A percentile compares a stretch with the other conserved stretches of the same genome.
phyloP scores from a whole-genome alignment of 108 stramenopile species.

The Aurantiochytrium sp. region DNA sequence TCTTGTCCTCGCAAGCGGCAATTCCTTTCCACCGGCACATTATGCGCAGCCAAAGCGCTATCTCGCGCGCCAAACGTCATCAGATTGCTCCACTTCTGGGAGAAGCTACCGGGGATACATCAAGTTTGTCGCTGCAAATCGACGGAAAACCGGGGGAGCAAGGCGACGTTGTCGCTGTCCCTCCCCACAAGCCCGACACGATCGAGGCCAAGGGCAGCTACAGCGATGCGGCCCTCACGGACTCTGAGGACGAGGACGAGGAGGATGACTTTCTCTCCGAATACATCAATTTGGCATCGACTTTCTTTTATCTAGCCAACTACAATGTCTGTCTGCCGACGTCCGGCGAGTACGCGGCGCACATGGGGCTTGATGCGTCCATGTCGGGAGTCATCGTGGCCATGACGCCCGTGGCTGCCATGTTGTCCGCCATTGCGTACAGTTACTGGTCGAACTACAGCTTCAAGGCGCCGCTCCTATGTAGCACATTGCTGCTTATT shows the following conservation, averaged over 20 bases:
- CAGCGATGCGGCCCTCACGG: neutral
- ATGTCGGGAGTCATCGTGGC: conserved; percentile 76
- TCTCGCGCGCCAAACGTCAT: neutral
- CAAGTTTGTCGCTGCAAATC: neutral
- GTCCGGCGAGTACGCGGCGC: conserved; percentile 62
- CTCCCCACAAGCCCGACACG: no score
- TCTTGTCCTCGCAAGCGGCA: neutral
- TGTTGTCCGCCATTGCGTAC: conserved; percentile 65
- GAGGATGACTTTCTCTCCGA: neutral
- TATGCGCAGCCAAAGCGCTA: neutral
- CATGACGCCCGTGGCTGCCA: conserved; percentile 75
- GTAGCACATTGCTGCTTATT: conserved; percentile 61
- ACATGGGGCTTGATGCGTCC: conserved; percentile 61
- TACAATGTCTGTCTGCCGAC: conserved; percentile 87
- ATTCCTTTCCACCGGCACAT: neutral
- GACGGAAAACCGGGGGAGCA: neutral
- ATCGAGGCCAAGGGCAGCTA: neutral
- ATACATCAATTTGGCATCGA: conserved; percentile 65
- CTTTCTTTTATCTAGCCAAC: conserved; percentile 83
- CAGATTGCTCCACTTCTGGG: neutral
- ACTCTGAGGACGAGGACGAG: conserved; percentile 9
- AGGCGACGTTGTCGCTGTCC: neutral
- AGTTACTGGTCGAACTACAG: conserved; percentile 75
- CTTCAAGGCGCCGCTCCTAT: conserved; percentile 69
- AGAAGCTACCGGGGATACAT: neutral